These are phyloP conservation scores for Claviceps sp. DNA, from an alignment of 2,329 filamentous ascomycete genomes.

Conservation along the genomic window DNA sequence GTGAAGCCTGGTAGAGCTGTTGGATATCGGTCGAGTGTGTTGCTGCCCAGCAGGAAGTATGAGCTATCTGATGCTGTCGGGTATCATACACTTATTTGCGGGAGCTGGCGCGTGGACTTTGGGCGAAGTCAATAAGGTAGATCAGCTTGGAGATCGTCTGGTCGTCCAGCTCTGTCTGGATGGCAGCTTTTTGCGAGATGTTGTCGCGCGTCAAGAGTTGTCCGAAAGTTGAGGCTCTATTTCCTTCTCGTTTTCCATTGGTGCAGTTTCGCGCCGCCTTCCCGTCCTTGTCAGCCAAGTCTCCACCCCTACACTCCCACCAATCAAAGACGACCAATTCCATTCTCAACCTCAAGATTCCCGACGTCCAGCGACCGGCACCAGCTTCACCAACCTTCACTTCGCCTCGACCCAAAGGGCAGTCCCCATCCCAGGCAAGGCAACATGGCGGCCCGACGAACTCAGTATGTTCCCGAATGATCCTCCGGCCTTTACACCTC, in stretches of 20 bases:
- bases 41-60: too few relatives aligned
- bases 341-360: slow-evolving; percentile 24
- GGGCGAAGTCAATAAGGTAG: not conserved
- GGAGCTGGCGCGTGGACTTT: not conserved
- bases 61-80: too few relatives aligned
- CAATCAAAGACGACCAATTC: slow-evolving; percentile 27
- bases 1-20: slow-evolving; percentile 4
- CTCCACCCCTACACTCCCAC: slow-evolving; percentile 16
- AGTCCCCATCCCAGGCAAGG: slow-evolving; percentile 12
- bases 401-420: slow-evolving; percentile 14
- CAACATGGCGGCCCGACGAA: slow-evolving; percentile 29
- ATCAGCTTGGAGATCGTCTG: not conserved
- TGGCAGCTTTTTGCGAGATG: slow-evolving; percentile 2
- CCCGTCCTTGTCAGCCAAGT: slow-evolving; percentile 12
- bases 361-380: slow-evolving; percentile 1
- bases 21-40: not conserved
- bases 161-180: not conserved
- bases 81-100: too few relatives aligned
- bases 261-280: not conserved
- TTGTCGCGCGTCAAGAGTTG: slow-evolving; percentile 5
- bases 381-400: slow-evolving; percentile 14
- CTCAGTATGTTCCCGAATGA: slow-evolving; percentile 22
- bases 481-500: too few relatives aligned
- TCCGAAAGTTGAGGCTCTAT: not conserved
- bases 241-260: not conserved